Evolutionary conservation across 371 early-diverging fungal species (phyloP).

Genomic region (Syncephalastrum monosporum): DNA sequence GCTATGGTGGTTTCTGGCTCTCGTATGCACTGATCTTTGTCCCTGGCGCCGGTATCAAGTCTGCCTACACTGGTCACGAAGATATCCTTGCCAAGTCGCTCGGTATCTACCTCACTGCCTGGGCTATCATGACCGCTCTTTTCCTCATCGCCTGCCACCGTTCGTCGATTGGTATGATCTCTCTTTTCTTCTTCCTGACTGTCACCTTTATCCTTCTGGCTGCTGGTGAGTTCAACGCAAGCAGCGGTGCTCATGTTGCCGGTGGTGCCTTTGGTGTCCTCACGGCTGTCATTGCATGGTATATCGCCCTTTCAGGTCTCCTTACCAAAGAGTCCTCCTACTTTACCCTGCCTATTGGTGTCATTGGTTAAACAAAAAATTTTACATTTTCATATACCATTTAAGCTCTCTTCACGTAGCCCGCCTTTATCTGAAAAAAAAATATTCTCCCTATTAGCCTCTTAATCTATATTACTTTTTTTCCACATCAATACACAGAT

Average conservation of each 20-base stretch:
- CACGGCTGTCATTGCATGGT: constrained; percentile 72
- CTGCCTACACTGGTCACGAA: constrained; percentile 40
- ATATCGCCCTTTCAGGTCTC: constrained; percentile 66
- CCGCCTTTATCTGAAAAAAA: too few relatives aligned
- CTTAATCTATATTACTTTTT: too few relatives aligned
- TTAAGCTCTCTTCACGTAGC: too few relatives aligned
- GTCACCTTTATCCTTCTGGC: constrained; percentile 65
- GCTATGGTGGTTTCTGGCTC: constrained; percentile 81
- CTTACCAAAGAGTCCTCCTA: constrained; percentile 56
- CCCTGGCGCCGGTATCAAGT: constrained; percentile 54
- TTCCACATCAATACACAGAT: too few relatives aligned
- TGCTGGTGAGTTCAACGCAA: constrained; percentile 42
- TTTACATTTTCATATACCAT: too few relatives aligned
- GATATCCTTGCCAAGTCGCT: constrained; percentile 54
- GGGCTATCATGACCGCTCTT: constrained; percentile 69
- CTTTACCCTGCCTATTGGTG: constrained; percentile 56
- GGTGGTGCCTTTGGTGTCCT: constrained; percentile 71
- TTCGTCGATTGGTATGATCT: constrained; percentile 56
- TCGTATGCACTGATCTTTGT: constrained; percentile 63
- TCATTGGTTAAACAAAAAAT: too few relatives aligned
- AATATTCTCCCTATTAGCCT: too few relatives aligned
- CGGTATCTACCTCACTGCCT: constrained; percentile 66
- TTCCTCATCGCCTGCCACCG: constrained; percentile 69
- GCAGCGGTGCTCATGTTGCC: constrained; percentile 36
- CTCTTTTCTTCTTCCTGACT: constrained; percentile 63